Evolutionary conservation across 768 basidiomycete species (phyloP).

Genomic region (Paxillus involutus): DNA sequence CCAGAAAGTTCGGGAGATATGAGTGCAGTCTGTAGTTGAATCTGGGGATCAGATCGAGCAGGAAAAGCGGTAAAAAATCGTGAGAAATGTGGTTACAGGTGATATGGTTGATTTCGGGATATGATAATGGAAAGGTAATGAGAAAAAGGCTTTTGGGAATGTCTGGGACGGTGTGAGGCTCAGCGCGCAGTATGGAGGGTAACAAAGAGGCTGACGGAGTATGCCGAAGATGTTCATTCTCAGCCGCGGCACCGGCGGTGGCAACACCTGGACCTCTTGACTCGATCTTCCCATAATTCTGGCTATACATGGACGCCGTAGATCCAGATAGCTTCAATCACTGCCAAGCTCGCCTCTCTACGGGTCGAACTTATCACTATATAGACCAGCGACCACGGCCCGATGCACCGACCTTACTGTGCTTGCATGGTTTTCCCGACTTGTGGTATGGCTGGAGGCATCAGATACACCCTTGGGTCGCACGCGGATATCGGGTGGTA

Average conservation of each 20-base stretch:
- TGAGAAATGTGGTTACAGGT: conserved; percentile 8
- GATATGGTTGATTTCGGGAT: conserved; percentile 8
- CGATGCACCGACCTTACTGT: conserved; percentile 55
- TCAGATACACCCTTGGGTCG: conserved; percentile 72
- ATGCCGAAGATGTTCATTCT: conserved; percentile 20
- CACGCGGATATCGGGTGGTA: conserved; percentile 59
- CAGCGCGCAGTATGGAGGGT: conserved; percentile 21
- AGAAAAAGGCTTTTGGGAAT: conserved; percentile 1
- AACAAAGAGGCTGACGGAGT: conserved; percentile 31
- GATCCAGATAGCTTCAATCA: conserved; percentile 48
- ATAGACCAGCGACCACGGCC: conserved; percentile 61
- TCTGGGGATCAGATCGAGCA: conserved; percentile 22
- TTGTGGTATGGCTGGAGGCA: conserved; percentile 71
- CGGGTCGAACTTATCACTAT: conserved; percentile 68
- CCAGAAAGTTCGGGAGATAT: conserved; percentile 33
- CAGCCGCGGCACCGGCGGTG: conserved; percentile 24
- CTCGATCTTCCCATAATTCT: conserved; percentile 1
- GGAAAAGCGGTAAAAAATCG: conserved; percentile 18
- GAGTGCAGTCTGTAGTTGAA: conserved; percentile 22
- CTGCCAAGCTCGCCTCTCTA: conserved; percentile 48
- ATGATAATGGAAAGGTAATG: conserved; percentile 13
- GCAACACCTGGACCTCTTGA: conserved; percentile 19
- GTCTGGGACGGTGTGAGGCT: conserved; percentile 14
- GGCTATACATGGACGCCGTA: conserved; percentile 4
- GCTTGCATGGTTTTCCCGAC: conserved; percentile 83